phyloP scores from a whole-genome alignment of 2,329 filamentous ascomycete genomes.

The Gliomastix tumulicola region DNA sequence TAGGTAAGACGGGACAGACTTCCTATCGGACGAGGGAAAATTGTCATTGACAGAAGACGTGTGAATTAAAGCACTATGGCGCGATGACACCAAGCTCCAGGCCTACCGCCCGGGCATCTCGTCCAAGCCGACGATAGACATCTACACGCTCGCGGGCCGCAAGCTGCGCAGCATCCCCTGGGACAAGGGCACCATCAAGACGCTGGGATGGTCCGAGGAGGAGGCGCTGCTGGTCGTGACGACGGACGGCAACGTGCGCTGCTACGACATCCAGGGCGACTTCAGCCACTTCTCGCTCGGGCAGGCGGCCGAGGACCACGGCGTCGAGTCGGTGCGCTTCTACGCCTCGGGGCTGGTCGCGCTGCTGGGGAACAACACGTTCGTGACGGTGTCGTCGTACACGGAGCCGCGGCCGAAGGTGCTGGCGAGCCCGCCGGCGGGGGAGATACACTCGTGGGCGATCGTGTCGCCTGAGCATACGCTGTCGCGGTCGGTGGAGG shows the following conservation, averaged over 20 bases:
- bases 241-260: constrained; percentile 82
- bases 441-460: constrained; percentile 79
- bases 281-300: constrained; percentile 93
- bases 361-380: constrained; percentile 76
- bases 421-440: constrained; percentile 69
- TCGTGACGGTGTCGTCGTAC: constrained; percentile 84
- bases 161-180: constrained; percentile 80
- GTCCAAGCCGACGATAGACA: constrained; percentile 78
- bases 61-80: constrained; percentile 85
- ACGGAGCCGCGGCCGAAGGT: constrained; percentile 82
- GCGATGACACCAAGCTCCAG: constrained; percentile 79
- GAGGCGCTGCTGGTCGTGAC: constrained; percentile 86
- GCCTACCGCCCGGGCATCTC: constrained; percentile 66
- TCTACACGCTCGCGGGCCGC: constrained; percentile 90
- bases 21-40: too few species aligned
- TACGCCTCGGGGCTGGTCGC: constrained; percentile 92
- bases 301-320: constrained; percentile 79
- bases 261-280: constrained; percentile 88
- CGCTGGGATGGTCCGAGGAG: constrained; percentile 93
- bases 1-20: constrained; percentile 74
- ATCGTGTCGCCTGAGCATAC: constrained; percentile 84
- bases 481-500: constrained; percentile 87
- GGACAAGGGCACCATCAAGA: constrained; percentile 84
- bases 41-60: too few species aligned
- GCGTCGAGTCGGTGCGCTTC: constrained; percentile 70